Percentiles rank a stretch among this genome's conserved stretches.
These are phyloP conservation scores for Puya raimondii DNA, from an alignment of 176 grass and related monocot genomes.

Conservation along the genomic window DNA sequence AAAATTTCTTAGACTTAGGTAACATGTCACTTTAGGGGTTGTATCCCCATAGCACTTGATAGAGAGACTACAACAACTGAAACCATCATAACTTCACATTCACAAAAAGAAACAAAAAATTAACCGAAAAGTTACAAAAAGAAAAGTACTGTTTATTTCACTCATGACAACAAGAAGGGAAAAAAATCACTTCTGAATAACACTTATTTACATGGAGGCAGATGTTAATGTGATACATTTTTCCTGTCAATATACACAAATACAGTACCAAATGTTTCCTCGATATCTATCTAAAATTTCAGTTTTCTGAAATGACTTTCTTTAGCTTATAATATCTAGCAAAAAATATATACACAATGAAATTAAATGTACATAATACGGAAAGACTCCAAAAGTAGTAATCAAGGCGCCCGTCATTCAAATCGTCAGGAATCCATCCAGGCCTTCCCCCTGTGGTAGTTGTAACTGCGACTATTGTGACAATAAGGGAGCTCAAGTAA, in stretches of 20 bases:
- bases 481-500: constrained; percentile 70
- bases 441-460: constrained; percentile 27
- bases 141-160: background rate
- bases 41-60: too few species aligned
- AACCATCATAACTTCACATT: too few species aligned
- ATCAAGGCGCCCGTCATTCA: constrained; percentile 72
- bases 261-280: constrained; percentile 7
- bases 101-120: too few species aligned
- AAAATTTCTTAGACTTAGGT: too few species aligned
- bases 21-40: too few species aligned
- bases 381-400: constrained; percentile 63
- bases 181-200: background rate
- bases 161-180: too few species aligned
- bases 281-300: constrained; percentile 7
- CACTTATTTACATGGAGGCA: background rate
- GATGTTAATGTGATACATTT: background rate
- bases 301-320: constrained; percentile 23
- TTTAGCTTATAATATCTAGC: constrained; percentile 63
- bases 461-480: constrained; percentile 36
- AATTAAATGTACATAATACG: constrained; percentile 52
- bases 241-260: background rate
- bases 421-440: constrained; percentile 73
- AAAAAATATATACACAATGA: constrained; percentile 41
- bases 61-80: too few species aligned
- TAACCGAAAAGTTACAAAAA: background rate